These are phyloP conservation scores for Polysphondylium violaceum DNA, from an alignment of 78 protist genomes.

Conservation along the genomic window DNA sequence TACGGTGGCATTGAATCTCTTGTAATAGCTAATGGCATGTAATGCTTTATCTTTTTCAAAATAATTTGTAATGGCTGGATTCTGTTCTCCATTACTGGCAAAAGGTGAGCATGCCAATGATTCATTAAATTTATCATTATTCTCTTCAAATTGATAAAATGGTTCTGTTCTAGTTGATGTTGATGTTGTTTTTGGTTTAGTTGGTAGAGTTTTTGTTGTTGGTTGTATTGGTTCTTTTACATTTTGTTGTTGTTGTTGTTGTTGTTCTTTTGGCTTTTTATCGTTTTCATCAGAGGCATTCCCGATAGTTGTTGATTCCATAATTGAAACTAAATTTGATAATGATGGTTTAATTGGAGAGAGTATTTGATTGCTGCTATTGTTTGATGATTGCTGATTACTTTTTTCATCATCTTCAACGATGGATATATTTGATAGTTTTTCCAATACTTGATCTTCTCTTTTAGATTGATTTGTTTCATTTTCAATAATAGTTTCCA, in stretches of 20 bases:
- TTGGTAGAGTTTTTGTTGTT: neutral
- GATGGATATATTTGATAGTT: too few species aligned
- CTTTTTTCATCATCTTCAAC: too few species aligned
- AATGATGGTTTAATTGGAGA: neutral
- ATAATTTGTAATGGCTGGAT: neutral
- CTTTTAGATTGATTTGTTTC: too few species aligned
- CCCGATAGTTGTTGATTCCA: too few species aligned
- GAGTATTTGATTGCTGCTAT: neutral
- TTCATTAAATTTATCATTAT: conserved; percentile 40
- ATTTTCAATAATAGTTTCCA: too few species aligned
- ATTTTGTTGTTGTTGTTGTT: neutral
- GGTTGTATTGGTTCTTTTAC: neutral
- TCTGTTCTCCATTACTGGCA: neutral
- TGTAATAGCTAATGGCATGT: conserved; percentile 23
- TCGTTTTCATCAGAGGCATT: too few species aligned
- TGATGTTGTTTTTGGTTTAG: neutral
- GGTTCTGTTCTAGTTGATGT: neutral
- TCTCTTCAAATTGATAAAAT: conserved; percentile 3
- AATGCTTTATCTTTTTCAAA: conserved; percentile 20
- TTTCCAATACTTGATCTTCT: too few species aligned
- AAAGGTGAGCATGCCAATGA: conserved; percentile 39
- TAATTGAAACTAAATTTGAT: neutral
- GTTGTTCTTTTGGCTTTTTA: conserved; percentile 1
- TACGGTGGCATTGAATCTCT: conserved; percentile 20
- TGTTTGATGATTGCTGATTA: too few species aligned